These are phyloP conservation scores for Rhizoclosmatium globosum DNA, from an alignment of 192 early-diverging fungal species.

Conservation along the genomic window DNA sequence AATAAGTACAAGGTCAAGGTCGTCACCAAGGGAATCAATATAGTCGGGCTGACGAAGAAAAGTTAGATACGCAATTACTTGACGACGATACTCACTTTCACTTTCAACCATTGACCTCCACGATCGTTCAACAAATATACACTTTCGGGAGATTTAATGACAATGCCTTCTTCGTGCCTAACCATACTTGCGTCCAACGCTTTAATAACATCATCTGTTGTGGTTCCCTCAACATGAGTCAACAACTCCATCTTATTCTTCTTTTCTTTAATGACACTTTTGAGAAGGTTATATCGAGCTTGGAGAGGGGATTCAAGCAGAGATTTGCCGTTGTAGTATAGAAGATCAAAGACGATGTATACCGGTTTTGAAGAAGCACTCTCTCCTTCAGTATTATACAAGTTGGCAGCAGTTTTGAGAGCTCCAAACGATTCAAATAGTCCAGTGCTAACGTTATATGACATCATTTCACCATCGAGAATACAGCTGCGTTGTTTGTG, in stretches of 20 bases:
- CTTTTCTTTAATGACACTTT: slow-evolving; percentile 59
- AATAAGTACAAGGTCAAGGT: slow-evolving; percentile 77
- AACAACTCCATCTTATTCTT: slow-evolving; percentile 66
- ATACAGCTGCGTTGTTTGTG: slow-evolving; percentile 58
- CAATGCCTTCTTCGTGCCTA: slow-evolving; percentile 64
- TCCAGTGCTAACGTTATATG: slow-evolving; percentile 70
- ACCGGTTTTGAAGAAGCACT: slow-evolving; percentile 42
- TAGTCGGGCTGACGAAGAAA: slow-evolving; percentile 66
- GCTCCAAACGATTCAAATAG: slow-evolving; percentile 74
- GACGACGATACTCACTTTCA: slow-evolving; percentile 51
- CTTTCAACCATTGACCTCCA: slow-evolving; percentile 72
- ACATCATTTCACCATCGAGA: slow-evolving; percentile 85
- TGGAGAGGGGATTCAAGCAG: slow-evolving; percentile 65
- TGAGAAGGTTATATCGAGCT: slow-evolving; percentile 60
- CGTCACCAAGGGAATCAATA: slow-evolving; percentile 71
- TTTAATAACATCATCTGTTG: slow-evolving; percentile 66
- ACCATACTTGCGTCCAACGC: slow-evolving; percentile 65
- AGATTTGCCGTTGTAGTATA: slow-evolving; percentile 71
- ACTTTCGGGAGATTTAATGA: slow-evolving; percentile 75
- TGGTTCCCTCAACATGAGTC: slow-evolving; percentile 54
- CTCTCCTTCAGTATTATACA: slow-evolving; percentile 39
- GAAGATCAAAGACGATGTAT: slow-evolving; percentile 80
- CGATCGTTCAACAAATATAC: slow-evolving; percentile 62
- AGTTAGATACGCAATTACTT: background rate
- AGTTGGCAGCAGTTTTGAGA: slow-evolving; percentile 73